Percentiles rank a stretch among this genome's conserved stretches.
Conservation (phyloP, 164 flowering plant genomes). For the Vitis riparia region DNA sequence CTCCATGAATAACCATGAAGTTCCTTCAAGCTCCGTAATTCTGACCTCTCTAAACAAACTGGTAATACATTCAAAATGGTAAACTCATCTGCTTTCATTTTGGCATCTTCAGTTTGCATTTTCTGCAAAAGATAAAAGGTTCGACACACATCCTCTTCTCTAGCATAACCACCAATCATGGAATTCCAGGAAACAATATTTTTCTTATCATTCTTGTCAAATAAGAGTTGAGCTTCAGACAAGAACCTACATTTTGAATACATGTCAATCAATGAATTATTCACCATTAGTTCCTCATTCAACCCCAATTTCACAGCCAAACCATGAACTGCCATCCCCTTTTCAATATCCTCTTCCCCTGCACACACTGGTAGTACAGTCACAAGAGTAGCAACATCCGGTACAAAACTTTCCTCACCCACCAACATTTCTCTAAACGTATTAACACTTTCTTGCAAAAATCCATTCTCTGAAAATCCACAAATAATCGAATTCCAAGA, state of each 20-base stretch:
- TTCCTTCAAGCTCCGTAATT: conserved; percentile 51
- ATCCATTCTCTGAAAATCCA: conserved; percentile 44
- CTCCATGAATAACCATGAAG: conserved; percentile 66
- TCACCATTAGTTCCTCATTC: conserved; percentile 40
- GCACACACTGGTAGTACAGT: conserved; percentile 60
- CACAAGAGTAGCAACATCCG: conserved; percentile 56
- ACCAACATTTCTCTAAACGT: conserved; percentile 34
- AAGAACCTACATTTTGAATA: conserved; percentile 57
- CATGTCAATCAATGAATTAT: conserved; percentile 62
- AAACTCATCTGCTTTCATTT: conserved; percentile 36
- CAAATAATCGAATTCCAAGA: conserved; percentile 39
- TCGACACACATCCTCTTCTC: conserved; percentile 33
- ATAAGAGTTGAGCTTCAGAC: conserved; percentile 35
- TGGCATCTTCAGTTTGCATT: conserved; percentile 44
- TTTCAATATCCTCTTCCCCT: conserved; percentile 35
- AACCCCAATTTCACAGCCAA: conserved; percentile 57
- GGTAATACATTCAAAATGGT: conserved; percentile 63
- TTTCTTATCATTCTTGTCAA: conserved; percentile 33
- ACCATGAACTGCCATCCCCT: conserved; percentile 59
- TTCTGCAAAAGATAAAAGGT: conserved; percentile 42
- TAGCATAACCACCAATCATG: conserved; percentile 53
- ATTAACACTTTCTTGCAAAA: conserved; percentile 28
- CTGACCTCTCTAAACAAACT: conserved; percentile 32
- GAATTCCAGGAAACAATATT: conserved; percentile 74
- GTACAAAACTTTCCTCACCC: conserved; percentile 32